phyloP scores from a whole-genome alignment of 2,329 filamentous ascomycete species.

The Aspergillus nomiae region DNA sequence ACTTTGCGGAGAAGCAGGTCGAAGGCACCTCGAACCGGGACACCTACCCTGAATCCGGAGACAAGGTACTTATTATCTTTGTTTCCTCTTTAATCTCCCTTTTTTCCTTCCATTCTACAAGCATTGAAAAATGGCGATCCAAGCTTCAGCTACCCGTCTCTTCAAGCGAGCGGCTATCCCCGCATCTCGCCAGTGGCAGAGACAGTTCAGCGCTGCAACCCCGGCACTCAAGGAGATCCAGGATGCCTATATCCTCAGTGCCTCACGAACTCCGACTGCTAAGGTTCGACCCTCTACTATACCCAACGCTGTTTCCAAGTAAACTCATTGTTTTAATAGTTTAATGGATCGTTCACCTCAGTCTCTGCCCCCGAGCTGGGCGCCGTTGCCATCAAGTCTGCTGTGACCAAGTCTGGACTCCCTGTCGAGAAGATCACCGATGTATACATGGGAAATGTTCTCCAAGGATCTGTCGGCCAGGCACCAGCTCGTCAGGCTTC shows the following conservation, averaged over 20 bases:
- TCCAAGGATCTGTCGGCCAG: conserved; percentile 82
- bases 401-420: conserved; percentile 81
- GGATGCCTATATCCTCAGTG: conserved; percentile 93
- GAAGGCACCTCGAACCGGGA: not conserved
- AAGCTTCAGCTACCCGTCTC: conserved; percentile 28
- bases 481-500: conserved; percentile 87
- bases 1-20: conserved; percentile 15
- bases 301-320: not conserved
- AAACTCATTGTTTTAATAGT: conserved; percentile 55
- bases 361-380: conserved; percentile 86
- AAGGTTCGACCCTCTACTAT: conserved; percentile 60
- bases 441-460: conserved; percentile 97
- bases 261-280: conserved; percentile 82
- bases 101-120: not conserved
- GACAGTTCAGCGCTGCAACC: conserved; percentile 56
- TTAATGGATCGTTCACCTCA: conserved; percentile 87
- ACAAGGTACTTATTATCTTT: not conserved
- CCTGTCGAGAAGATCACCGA: conserved; percentile 80
- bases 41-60: conserved; percentile 6
- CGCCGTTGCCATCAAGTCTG: conserved; percentile 87
- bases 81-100: not conserved
- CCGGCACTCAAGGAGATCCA: conserved; percentile 66
- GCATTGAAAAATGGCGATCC: conserved; percentile 25
- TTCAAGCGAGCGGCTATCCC: conserved; percentile 35
- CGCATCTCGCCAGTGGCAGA: conserved; percentile 49